A percentile compares a stretch with the other conserved stretches of the same genome.
Evolutionary conservation across 2,329 filamentous ascomycete species (phyloP).

Genomic region (Alternaria sp.): DNA sequence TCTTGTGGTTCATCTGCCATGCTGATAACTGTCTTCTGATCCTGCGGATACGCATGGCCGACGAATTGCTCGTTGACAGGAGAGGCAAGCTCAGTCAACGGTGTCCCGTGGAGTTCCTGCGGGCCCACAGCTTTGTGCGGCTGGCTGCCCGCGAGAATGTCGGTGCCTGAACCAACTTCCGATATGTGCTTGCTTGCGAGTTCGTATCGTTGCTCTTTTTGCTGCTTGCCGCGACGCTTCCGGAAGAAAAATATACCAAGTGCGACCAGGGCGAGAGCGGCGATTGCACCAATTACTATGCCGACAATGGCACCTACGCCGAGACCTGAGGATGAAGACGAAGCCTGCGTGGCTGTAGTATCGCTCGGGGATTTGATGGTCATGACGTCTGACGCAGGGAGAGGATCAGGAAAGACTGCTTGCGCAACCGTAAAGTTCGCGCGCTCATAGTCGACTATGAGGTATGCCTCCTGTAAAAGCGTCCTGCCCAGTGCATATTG

Average conservation of each 20-base stretch:
- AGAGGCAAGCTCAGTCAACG: slow-evolving; percentile 31
- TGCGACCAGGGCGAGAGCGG: slow-evolving; percentile 25
- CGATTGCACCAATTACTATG: slow-evolving; percentile 35
- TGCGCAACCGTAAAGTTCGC: slow-evolving; percentile 55
- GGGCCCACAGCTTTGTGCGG: slow-evolving; percentile 21
- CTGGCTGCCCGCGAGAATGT: neutral
- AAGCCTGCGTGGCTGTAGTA: neutral
- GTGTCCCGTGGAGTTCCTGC: slow-evolving; percentile 36
- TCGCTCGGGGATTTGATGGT: slow-evolving; percentile 27
- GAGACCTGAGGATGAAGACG: slow-evolving; percentile 18
- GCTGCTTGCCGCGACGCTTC: slow-evolving; percentile 17
- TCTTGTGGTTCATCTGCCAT: slow-evolving; percentile 35
- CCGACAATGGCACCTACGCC: slow-evolving; percentile 41
- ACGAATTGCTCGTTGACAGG: slow-evolving; percentile 12
- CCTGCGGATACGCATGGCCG: slow-evolving; percentile 18
- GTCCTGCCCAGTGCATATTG: slow-evolving; percentile 69
- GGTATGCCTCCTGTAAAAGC: slow-evolving; percentile 70
- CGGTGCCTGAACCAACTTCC: slow-evolving; percentile 19
- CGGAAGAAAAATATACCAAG: slow-evolving; percentile 31
- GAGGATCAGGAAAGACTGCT: slow-evolving; percentile 38
- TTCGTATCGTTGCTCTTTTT: slow-evolving; percentile 24
- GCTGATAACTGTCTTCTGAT: slow-evolving; percentile 28
- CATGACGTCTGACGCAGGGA: slow-evolving; percentile 37
- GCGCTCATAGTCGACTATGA: slow-evolving; percentile 57
- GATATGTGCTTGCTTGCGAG: slow-evolving; percentile 29